Evolutionary conservation across 2,329 filamentous ascomycete species (phyloP).

Genomic region (Ascocoryne sarcoides): DNA sequence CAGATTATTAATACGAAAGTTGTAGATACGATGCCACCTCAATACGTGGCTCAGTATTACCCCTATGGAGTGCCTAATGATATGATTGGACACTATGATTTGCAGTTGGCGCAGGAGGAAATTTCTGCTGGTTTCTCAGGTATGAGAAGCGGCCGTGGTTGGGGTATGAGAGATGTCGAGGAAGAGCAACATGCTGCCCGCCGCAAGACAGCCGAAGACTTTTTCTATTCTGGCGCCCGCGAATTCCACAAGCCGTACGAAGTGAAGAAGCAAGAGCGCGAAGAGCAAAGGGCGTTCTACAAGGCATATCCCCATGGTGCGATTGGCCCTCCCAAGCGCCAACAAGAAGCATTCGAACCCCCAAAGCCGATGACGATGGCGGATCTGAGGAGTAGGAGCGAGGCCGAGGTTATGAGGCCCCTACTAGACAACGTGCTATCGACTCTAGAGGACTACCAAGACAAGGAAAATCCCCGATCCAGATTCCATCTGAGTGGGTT

Average conservation of each 20-base stretch:
- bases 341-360: conserved; percentile 4
- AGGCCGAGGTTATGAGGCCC: conserved; percentile 16
- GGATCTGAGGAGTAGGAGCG: conserved; percentile 19
- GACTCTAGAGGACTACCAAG: conserved; percentile 20
- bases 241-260: not conserved
- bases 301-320: conserved; percentile 4
- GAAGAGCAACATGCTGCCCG: not conserved
- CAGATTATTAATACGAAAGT: conserved; percentile 4
- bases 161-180: not conserved
- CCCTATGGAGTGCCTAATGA: conserved; percentile 21
- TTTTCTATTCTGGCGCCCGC: conserved; percentile 16
- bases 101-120: not conserved
- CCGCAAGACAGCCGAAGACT: conserved; percentile 11
- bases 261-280: not conserved
- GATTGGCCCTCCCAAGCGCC: conserved; percentile 15
- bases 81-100: conserved; percentile 11
- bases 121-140: not conserved
- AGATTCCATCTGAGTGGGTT: conserved; percentile 18
- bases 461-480: conserved; percentile 10
- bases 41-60: conserved; percentile 22
- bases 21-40: conserved; percentile 22
- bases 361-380: conserved; percentile 13
- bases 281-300: not conserved
- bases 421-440: conserved; percentile 22
- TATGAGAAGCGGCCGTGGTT: not conserved